Conservation (phyloP, 2,329 filamentous ascomycete species). For the Delphinella strobiligena region DNA sequence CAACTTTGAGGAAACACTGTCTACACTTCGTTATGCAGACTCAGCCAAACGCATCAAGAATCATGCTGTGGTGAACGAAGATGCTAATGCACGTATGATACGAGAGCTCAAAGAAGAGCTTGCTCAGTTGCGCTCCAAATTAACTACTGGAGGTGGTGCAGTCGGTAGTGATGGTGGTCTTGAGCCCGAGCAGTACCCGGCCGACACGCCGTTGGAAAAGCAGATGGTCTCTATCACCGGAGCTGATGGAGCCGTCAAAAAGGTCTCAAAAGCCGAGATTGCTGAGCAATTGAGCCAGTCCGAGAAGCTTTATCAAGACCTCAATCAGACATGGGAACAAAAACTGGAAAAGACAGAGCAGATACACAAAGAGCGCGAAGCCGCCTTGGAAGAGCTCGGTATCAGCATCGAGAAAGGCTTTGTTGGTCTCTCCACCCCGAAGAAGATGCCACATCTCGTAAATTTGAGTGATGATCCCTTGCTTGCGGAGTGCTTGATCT, state of each 20-base stretch:
- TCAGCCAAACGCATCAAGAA: conserved; percentile 99
- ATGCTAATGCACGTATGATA: conserved; percentile 98
- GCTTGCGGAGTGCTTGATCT: conserved; percentile 89
- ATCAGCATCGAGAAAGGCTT: conserved; percentile 99
- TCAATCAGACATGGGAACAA: conserved; percentile 98
- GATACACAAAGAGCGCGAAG: conserved; percentile 94
- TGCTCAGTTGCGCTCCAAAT: conserved; percentile 71
- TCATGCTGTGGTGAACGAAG: conserved; percentile 96
- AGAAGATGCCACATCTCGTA: conserved; percentile 98
- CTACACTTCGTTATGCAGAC: conserved; percentile 90
- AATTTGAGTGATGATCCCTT: conserved; percentile 76
- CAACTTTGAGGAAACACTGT: conserved; percentile 96
- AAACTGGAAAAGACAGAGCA: conserved; percentile 90
- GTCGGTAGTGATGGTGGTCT: conserved; percentile 36
- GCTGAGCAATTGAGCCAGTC: conserved; percentile 91
- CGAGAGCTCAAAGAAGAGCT: conserved; percentile 94
- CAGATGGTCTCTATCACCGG: conserved; percentile 93
- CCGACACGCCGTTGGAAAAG: conserved; percentile 83
- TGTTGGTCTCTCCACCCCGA: conserved; percentile 85
- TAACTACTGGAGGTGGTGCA: conserved; percentile 38
- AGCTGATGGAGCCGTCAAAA: conserved; percentile 75
- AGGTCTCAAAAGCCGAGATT: conserved; percentile 96
- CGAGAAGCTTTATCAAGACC: conserved; percentile 87
- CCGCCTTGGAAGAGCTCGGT: conserved; percentile 86
- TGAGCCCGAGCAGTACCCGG: conserved; percentile 75